Percentiles rank a stretch among this genome's conserved stretches.
Evolutionary conservation across 2,329 filamentous ascomycete genomes (phyloP).

Genomic region (Sclerotinia trifoliorum): DNA sequence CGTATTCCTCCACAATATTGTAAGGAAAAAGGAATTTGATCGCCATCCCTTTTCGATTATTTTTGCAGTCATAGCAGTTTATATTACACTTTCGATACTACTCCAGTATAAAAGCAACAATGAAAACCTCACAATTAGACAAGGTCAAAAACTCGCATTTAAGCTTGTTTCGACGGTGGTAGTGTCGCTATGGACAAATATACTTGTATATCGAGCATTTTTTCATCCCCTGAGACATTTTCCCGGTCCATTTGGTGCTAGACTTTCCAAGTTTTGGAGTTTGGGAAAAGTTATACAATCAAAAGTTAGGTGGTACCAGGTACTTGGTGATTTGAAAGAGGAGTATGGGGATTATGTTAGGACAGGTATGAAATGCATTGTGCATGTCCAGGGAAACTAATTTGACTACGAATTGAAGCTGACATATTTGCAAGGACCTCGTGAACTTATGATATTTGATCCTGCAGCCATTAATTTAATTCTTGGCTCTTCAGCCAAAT

Average conservation of each 20-base stretch:
- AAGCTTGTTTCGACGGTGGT: background rate
- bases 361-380: slow-evolving; percentile 7
- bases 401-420: no score
- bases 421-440: slow-evolving; percentile 24
- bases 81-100: background rate
- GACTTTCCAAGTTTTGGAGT: slow-evolving; percentile 33
- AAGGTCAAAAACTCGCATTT: slow-evolving; percentile 2
- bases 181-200: slow-evolving; percentile 37
- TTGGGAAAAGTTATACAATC: slow-evolving; percentile 19
- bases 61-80: background rate
- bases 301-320: slow-evolving; percentile 24
- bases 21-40: slow-evolving; percentile 5
- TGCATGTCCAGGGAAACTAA: background rate
- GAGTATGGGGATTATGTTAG: slow-evolving; percentile 35
- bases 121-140: background rate
- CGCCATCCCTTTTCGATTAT: slow-evolving; percentile 1
- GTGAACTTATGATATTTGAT: slow-evolving; percentile 28
- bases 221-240: slow-evolving; percentile 39
- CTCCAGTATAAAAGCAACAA: background rate
- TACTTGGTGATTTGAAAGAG: slow-evolving; percentile 25
- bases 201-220: slow-evolving; percentile 56
- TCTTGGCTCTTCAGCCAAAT: slow-evolving; percentile 27
- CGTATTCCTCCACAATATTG: background rate
- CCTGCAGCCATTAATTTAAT: slow-evolving; percentile 30
- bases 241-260: slow-evolving; percentile 34